These are phyloP conservation scores for Micractinium sp. DNA, from an alignment of 139 green algal species.

Conservation along the genomic window DNA sequence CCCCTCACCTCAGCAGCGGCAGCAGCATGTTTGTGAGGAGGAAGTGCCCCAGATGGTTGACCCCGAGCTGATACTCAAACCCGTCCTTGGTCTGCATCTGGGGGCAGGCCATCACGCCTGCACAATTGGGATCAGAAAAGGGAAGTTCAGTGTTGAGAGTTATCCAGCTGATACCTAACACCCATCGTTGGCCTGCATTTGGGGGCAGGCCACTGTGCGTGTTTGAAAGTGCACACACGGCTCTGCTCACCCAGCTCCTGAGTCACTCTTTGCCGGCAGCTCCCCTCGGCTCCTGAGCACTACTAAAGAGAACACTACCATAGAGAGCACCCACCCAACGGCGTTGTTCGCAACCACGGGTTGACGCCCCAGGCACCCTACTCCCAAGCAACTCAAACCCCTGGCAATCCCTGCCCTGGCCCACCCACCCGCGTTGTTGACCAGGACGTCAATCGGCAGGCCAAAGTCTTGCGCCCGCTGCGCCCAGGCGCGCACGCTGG, in stretches of 20 bases:
- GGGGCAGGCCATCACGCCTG: slow-evolving; percentile 83
- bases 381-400: too few species aligned
- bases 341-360: too few species aligned
- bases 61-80: slow-evolving; percentile 74
- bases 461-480: slow-evolving; percentile 56
- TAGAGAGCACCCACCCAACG: too few species aligned
- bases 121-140: too few species aligned
- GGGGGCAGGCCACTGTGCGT: slow-evolving; percentile 81
- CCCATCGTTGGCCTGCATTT: slow-evolving; percentile 74
- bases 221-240: too few species aligned
- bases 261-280: too few species aligned
- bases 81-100: slow-evolving; percentile 75
- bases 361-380: too few species aligned
- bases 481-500: slow-evolving; percentile 60
- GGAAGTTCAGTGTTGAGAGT: not conserved
- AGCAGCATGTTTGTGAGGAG: slow-evolving; percentile 75
- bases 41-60: slow-evolving; percentile 85
- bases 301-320: too few species aligned
- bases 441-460: slow-evolving; percentile 70
- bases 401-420: too few species aligned
- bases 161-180: slow-evolving; percentile 69
- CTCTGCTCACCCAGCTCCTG: too few species aligned
- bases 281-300: too few species aligned
- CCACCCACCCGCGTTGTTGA: slow-evolving; percentile 81
- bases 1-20: slow-evolving; percentile 56